Evolutionary conservation across 1,139 yeast genomes (phyloP).

Genomic region (Hyphopichia pseudoburtonii): DNA sequence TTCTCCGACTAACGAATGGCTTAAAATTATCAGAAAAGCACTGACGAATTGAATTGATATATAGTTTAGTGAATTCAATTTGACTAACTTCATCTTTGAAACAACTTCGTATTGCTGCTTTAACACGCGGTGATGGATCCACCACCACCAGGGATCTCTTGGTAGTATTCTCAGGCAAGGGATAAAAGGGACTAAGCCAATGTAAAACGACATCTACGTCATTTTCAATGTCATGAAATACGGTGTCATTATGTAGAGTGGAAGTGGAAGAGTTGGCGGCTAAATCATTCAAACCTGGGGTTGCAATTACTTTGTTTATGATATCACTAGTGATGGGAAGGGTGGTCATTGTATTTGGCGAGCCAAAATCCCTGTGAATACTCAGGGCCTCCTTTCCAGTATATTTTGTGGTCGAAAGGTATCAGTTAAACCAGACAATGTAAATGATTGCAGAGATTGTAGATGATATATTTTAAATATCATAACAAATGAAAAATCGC

Average conservation of each 20-base stretch:
- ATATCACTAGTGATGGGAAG: slow-evolving; percentile 10
- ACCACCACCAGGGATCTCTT: too few relatives aligned
- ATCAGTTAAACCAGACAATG: too few relatives aligned
- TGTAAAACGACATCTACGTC: slow-evolving; percentile 39
- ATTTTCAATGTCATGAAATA: slow-evolving; percentile 37
- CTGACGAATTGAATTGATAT: slow-evolving; percentile 29
- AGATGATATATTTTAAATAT: too few relatives aligned
- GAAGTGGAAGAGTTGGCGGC: slow-evolving; percentile 13
- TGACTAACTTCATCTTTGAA: slow-evolving; percentile 36
- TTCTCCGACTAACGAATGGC: slow-evolving; percentile 5
- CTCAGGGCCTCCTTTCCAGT: too few relatives aligned
- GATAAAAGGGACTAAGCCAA: slow-evolving; percentile 39
- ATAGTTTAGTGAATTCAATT: slow-evolving; percentile 34
- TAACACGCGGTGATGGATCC: slow-evolving; percentile 38
- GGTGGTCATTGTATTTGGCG: slow-evolving; percentile 6
- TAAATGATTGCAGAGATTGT: too few relatives aligned
- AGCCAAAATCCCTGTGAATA: too few relatives aligned
- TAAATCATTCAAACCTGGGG: slow-evolving; percentile 23
- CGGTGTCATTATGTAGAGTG: not conserved
- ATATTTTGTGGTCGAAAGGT: too few relatives aligned
- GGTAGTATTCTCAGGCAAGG: slow-evolving; percentile 9
- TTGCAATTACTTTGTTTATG: slow-evolving; percentile 16
- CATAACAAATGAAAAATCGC: too few relatives aligned
- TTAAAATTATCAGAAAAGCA: slow-evolving; percentile 8
- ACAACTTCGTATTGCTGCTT: slow-evolving; percentile 39